A percentile compares a stretch with the other conserved stretches of the same genome.
These are phyloP conservation scores for Penicillium goetzii DNA, from an alignment of 495 filamentous ascomycete genomes.

Conservation along the genomic window DNA sequence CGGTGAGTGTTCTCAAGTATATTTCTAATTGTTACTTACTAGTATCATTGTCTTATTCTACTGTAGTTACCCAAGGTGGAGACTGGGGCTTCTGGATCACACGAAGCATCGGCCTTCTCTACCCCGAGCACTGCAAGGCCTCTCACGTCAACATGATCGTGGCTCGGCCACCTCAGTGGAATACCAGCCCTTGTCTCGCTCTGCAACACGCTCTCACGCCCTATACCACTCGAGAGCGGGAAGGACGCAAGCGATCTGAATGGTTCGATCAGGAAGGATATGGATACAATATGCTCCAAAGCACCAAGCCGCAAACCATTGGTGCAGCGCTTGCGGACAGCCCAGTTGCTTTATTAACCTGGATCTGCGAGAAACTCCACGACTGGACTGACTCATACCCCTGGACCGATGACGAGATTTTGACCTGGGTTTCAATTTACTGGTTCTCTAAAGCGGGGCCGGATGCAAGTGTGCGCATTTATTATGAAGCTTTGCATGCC, in stretches of 20 bases:
- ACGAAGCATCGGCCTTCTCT: constrained; percentile 57
- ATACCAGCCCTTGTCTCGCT: constrained; percentile 24
- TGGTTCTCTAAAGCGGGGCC: constrained; percentile 61
- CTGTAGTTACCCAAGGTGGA: constrained; percentile 61
- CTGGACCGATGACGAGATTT: constrained; percentile 69
- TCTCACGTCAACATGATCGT: constrained; percentile 66
- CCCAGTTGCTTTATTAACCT: constrained; percentile 64
- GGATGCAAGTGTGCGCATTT: constrained; percentile 59
- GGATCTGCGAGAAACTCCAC: constrained; percentile 73
- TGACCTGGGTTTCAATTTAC: constrained; percentile 69
- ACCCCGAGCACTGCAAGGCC: constrained; percentile 60
- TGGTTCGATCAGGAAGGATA: constrained; percentile 58
- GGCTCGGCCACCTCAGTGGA: constrained; percentile 38
- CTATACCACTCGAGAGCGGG: constrained; percentile 38
- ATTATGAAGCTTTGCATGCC: constrained; percentile 57
- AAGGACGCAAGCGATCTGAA: constrained; percentile 47
- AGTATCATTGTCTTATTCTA: background rate
- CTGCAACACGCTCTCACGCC: constrained; percentile 31
- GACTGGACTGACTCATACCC: constrained; percentile 68
- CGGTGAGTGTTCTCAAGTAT: constrained; percentile 33
- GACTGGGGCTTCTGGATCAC: constrained; percentile 71
- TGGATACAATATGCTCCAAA: constrained; percentile 60
- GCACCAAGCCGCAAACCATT: constrained; percentile 67
- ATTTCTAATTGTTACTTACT: background rate
- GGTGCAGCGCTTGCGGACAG: constrained; percentile 60